These are phyloP conservation scores for Leucocoprinus leucothites DNA, from an alignment of 768 basidiomycete genomes.

Conservation along the genomic window DNA sequence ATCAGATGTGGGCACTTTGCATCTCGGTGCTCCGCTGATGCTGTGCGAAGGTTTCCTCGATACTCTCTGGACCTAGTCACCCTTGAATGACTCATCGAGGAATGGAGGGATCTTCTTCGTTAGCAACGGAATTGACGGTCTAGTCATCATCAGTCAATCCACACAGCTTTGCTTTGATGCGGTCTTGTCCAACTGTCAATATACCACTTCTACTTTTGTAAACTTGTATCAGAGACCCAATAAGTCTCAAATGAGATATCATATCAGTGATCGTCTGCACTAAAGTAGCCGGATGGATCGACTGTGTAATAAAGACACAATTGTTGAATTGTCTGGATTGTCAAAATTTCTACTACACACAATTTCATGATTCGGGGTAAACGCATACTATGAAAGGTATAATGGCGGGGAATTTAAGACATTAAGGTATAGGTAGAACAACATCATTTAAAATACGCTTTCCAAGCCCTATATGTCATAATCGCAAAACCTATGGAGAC, in stretches of 20 bases:
- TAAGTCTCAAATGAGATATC: neutral
- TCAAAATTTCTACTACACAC: neutral
- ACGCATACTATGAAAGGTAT: neutral
- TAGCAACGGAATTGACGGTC: conserved; percentile 2
- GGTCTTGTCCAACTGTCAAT: conserved; percentile 1
- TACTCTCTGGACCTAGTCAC: neutral
- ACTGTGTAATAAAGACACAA: neutral
- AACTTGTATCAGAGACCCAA: neutral
- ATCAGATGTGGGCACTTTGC: too few species aligned
- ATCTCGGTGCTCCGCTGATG: neutral
- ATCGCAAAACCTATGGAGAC: neutral
- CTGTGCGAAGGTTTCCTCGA: neutral
- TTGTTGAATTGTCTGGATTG: neutral
- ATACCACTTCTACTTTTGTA: neutral
- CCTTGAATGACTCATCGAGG: neutral
- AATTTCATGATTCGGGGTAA: neutral
- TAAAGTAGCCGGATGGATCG: conserved; percentile 4
- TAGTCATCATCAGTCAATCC: conserved; percentile 9
- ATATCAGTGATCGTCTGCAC: conserved; percentile 8
- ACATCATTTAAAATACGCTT: conserved; percentile 3
- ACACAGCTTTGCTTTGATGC: conserved; percentile 8
- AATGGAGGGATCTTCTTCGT: neutral
- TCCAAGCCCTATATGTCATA: neutral
- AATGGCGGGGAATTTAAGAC: neutral
- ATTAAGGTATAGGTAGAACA: conserved; percentile 9